Base-by-base conservation (phyloP, 2,329 filamentous ascomycete species). In the Diaporthe aspalathi region DNA sequence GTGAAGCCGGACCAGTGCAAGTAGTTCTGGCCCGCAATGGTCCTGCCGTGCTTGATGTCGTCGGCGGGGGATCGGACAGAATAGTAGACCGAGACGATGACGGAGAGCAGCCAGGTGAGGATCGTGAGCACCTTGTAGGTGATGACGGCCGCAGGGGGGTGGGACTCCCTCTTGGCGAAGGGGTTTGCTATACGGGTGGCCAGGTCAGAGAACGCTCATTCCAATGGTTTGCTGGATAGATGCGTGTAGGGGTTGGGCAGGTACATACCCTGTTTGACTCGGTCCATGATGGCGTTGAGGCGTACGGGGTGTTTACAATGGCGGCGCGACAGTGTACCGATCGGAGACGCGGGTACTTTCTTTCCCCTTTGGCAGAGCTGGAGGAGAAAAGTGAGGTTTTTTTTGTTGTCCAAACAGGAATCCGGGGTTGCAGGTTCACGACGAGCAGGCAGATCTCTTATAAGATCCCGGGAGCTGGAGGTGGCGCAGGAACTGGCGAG, bases 121-220 rank as follows among this genome's bases (percentile, higher is more conserved):
- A 91, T 86, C 5, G 93, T 93, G 73, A 94, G 83, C 79, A 94
- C 82, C 81, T 94, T 94, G 87, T 96, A 96, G 45, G 89, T 85
- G 74, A 89, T 84, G 76, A 97, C 84, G 65, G 90, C 85, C 73
- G 84, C 84, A 38, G 83, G 81, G 73, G 86, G 86, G 78, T 94
- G 91, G 22, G 88, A 85, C 72, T 94, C 92, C 77, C 90, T 90
- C 81, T 87, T 90, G 72, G 88, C 84, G 83, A 96, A 96, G 35
- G 93, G 93, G 80, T 96, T 96, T 79, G 89, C 91, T 93, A 73
- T 1, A 47, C 38, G 38, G 66, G 66, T 16, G 24, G 32, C 32
- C 57, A 45, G 43, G 38, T 71, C 38, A 70, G 67, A 35, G 24
- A 5, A 6, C 20, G 4, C n/a, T 45, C 29, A 29, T 20, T 43